Base-by-base conservation (phyloP, 2,329 filamentous ascomycete genomes). In the Hypoxylon sp. region DNA sequence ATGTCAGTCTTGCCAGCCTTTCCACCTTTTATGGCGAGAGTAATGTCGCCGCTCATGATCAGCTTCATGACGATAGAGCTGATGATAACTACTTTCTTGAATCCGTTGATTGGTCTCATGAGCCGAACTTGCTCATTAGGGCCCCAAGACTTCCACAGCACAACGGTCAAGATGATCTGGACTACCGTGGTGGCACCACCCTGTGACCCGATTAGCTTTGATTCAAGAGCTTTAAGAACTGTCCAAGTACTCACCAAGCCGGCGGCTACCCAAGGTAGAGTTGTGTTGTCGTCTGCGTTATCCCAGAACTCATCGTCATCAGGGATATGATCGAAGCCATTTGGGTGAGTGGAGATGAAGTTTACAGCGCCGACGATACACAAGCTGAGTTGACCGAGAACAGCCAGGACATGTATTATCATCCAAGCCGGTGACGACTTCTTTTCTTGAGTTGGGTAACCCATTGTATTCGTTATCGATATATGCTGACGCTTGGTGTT, bases 241-340 rank as follows among this genome's bases (percentile, higher is more conserved):
- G 8, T 20, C n/a, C 6, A 44, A 22, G 10, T 42, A 17, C 59
- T 68, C 49, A 68, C 65, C 33, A 68, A 48, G 25, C 50, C 62
- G 8, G 35, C 40, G 3, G 61, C 40, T 6, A 58, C 22, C 61
- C 50, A 66, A 11, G 65, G 27, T 8, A 68, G 10, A 55, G 33
- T 44, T 6, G 51, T 51, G 22, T 14, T 42, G 35, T 37, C 13
- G n/a, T 31, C 30, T 40, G 31, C 48, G 22, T 64, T 53, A 20
- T 66, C 44, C 66, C 50, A 56, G 44, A 66, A 66, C 20, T 64
- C 56, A 13, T 66, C 51, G 6, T 56, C n/a, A 30, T 59, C 56
- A 14, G 59, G 44, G 6, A 58, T 25, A 22, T 66, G 17, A 17
- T 53, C 35, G 14, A 42, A 53, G 14, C 46, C 20, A 13, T 13